phyloP scores from a whole-genome alignment of 805 yeast genomes.

The Yarrowia sp. region DNA sequence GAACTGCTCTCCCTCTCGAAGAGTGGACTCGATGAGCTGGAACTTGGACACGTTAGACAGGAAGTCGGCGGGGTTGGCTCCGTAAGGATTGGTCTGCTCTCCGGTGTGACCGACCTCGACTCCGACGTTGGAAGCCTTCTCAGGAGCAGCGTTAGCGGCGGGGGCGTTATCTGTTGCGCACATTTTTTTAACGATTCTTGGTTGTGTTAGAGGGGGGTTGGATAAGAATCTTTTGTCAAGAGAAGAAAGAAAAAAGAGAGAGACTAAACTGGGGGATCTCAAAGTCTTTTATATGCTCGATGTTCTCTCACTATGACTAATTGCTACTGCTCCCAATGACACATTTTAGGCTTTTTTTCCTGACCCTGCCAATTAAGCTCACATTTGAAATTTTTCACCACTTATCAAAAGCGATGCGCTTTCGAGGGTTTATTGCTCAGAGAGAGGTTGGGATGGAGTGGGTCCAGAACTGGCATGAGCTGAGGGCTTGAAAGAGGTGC shows the following conservation, averaged over 20 bases:
- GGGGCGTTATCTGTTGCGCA: slow-evolving; percentile 26
- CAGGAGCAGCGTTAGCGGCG: slow-evolving; percentile 14
- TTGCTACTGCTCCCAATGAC: slow-evolving; percentile 26
- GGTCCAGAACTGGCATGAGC: not conserved
- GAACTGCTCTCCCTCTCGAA: slow-evolving; percentile 98
- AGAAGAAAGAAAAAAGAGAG: not conserved
- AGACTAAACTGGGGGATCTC: slow-evolving; percentile 2
- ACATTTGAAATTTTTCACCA: slow-evolving; percentile 4
- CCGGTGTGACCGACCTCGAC: slow-evolving; percentile 25
- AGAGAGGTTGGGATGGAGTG: not conserved
- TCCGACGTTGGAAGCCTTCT: slow-evolving; percentile 16
- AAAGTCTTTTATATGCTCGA: slow-evolving; percentile 17
- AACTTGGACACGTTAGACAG: slow-evolving; percentile 84
- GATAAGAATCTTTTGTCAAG: not conserved
- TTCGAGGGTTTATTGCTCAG: slow-evolving; percentile 18
- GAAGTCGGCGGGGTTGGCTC: slow-evolving; percentile 91
- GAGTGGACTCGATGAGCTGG: slow-evolving; percentile 90
- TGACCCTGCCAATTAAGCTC: not conserved
- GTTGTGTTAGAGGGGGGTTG: not conserved
- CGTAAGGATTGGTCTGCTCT: slow-evolving; percentile 67
- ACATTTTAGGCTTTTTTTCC: slow-evolving; percentile 19
- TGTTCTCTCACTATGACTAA: slow-evolving; percentile 20
- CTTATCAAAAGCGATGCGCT: slow-evolving; percentile 1
- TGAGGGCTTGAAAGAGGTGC: not conserved
- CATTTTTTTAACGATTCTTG: not conserved